phyloP scores from a whole-genome alignment of 1,284 basidiomycete species.

The Ustilago trichophora region DNA sequence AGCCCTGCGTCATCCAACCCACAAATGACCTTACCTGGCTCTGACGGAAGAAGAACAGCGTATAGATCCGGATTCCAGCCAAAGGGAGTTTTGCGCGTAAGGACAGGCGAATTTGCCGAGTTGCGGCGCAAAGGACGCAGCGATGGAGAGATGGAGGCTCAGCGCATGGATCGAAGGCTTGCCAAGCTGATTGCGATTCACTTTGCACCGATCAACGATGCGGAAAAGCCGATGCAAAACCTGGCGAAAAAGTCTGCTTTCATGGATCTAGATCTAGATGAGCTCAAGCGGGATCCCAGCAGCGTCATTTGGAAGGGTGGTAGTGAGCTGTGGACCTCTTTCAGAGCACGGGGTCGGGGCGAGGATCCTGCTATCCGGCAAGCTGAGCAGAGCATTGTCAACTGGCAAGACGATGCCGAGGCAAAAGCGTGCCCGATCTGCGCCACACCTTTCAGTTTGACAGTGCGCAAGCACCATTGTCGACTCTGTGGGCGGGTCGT shows the following conservation, averaged over 20 bases:
- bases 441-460: slow-evolving; percentile 84
- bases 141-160: slow-evolving; percentile 54
- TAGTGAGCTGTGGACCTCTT: slow-evolving; percentile 44
- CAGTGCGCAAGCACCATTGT: slow-evolving; percentile 95
- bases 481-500: slow-evolving; percentile 91
- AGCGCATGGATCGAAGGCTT: slow-evolving; percentile 58
- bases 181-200: slow-evolving; percentile 56
- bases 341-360: slow-evolving; percentile 38
- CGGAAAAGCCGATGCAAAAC: slow-evolving; percentile 13
- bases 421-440: slow-evolving; percentile 86
- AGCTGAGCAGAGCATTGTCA: slow-evolving; percentile 86
- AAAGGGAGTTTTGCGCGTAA: slow-evolving; percentile 48
- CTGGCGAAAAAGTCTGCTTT: slow-evolving; percentile 24
- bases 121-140: slow-evolving; percentile 21
- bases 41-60: slow-evolving; percentile 30
- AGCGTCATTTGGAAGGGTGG: slow-evolving; percentile 32
- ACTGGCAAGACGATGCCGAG: slow-evolving; percentile 86
- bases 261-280: slow-evolving; percentile 40
- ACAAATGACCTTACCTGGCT: neutral
- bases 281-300: slow-evolving; percentile 39
- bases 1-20: neutral
- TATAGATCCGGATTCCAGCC: slow-evolving; percentile 59
- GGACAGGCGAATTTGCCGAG: slow-evolving; percentile 46
- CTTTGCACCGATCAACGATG: slow-evolving; percentile 26
- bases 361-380: slow-evolving; percentile 46